Base-by-base conservation (phyloP, 2,329 filamentous ascomycete species). In the Aureobasidium mangrovei region DNA sequence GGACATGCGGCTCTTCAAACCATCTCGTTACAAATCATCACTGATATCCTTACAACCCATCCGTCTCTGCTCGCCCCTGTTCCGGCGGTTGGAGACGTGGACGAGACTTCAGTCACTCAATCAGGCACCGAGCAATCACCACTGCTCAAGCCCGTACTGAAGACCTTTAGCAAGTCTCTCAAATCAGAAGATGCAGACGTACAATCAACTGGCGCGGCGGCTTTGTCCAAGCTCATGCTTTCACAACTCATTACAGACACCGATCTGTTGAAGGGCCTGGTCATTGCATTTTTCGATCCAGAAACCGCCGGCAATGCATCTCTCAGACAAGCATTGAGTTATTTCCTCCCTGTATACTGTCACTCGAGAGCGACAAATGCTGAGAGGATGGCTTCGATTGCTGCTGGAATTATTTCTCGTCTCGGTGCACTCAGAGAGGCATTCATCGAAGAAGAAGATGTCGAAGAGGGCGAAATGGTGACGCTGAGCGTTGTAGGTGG, bases 341-440 rank as follows among this genome's bases (percentile, higher is more conserved):
- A 97, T 70, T 96, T 96, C 77, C 74, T 97, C 35, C 91, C 91
- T 0, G 91, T 96, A 0, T 97, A 94, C 73, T 93, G 88, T 69
- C 95, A 91, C 69, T 91, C 86, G 6, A 80, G 88, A 3, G 70
- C 83, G 3, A 85, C 88, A 59, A 95, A 96, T 64, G 90, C 93
- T 59, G 80, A 85, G 29, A 78, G 89, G 33, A 90, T 97, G 86
- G 81, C 83, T 5, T 72, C 76, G 18, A 80, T 96, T 24, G 81
- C 86, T 0, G 79, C 91, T 2, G 80, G 85, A 28, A 82, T 89
- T 0, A 73, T 97, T 7, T 84, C 89, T 59, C 81, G 84, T 9
- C 78, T 95, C 0, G 65, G 78, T 9, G 64, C 62, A 0, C 56
- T 69, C 35, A 59, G 67, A 26, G 65, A 69, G 48, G 61, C 62